Percentiles rank a stretch among this genome's conserved stretches.
These are phyloP conservation scores for Neonectria neomacrospora DNA, from an alignment of 2,329 filamentous ascomycete species.

Conservation along the genomic window DNA sequence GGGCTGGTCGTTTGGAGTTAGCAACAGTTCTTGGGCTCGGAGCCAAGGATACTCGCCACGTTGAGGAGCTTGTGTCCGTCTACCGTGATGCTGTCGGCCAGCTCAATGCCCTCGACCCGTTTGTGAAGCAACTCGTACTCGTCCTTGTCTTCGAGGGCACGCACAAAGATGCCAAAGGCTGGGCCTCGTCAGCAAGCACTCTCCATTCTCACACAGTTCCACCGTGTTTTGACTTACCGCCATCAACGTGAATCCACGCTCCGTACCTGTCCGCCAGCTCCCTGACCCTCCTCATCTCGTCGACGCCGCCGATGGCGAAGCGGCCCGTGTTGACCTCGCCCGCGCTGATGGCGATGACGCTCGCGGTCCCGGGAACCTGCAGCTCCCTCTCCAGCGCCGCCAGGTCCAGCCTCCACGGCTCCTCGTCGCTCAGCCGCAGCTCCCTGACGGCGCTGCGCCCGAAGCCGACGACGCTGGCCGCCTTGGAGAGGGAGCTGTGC, in stretches of 20 bases:
- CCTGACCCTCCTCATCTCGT: slow-evolving; percentile 73
- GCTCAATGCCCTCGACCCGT: slow-evolving; percentile 72
- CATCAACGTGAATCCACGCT: slow-evolving; percentile 92
- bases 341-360: slow-evolving; percentile 82
- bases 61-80: slow-evolving; percentile 95
- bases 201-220: no score
- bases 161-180: slow-evolving; percentile 87
- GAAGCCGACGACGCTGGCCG: slow-evolving; percentile 82
- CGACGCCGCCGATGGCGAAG: slow-evolving; percentile 71
- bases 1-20: slow-evolving; percentile 60
- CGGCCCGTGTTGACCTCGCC: slow-evolving; percentile 92
- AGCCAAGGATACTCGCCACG: slow-evolving; percentile 65
- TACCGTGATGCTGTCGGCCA: slow-evolving; percentile 87
- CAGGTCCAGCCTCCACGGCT: slow-evolving; percentile 78
- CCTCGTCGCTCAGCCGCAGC: slow-evolving; percentile 60
- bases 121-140: slow-evolving; percentile 66
- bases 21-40: background rate
- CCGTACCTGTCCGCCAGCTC: slow-evolving; percentile 76
- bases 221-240: slow-evolving; percentile 58
- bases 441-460: slow-evolving; percentile 76
- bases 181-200: slow-evolving; percentile 20
- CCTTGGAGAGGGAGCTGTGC: slow-evolving; percentile 87
- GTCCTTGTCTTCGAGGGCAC: slow-evolving; percentile 66
- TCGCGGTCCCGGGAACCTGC: slow-evolving; percentile 63
- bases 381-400: slow-evolving; percentile 71